Evolutionary conservation across 2,329 filamentous ascomycete genomes (phyloP), one percentile per base, ranked within the genome.

Genomic region (Xylariales sp.): DNA sequence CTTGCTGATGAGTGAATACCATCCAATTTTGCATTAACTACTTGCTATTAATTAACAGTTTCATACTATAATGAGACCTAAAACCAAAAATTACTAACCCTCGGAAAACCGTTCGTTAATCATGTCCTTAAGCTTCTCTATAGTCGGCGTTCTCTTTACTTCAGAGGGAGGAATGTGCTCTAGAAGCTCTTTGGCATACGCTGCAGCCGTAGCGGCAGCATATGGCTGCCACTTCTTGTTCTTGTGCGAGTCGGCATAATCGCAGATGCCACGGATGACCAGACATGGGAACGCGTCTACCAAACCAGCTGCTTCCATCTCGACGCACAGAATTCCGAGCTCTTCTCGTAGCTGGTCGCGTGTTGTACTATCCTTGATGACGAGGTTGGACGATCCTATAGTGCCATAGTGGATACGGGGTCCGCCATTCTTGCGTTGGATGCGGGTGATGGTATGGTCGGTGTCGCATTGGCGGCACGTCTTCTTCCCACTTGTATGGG

Each of bases 161-260:
- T n/a, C n/a, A n/a, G n/a, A n/a, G n/a, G n/a, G n/a, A n/a, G n/a
- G n/a, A 19, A 47, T 43, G 3, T 13, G 30, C 10, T n/a, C 11
- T 4, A 48, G 38, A 16, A 48, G 40, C 16, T 49, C 46, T 19
- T 47, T 49, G 45, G 52, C 46, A 29, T 51, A 54, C 6, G 50
- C 47, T 12, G 52, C 53, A 13, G 53, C 52, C n/a, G 39, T 32
- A 40, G 45, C 43, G 2, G 52, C 52, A 8, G 52, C 51, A 21
- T 47, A 55, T 3, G 37, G 40, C 20, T 54, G 52, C 52, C 51
- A 56, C 5, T 15, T 6, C 4, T 43, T 14, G 17, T 51, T 49
- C 37, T 52, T 54, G 20, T 57, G 50, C 4, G 47, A 36, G 28
- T 60, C 56, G 2, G 50, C 34, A 28, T 60, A 59, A 27, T 60